A percentile compares a stretch with the other conserved stretches of the same genome.
Conservation (phyloP, 192 early-diverging fungal genomes). For the Podila minutissima region DNA sequence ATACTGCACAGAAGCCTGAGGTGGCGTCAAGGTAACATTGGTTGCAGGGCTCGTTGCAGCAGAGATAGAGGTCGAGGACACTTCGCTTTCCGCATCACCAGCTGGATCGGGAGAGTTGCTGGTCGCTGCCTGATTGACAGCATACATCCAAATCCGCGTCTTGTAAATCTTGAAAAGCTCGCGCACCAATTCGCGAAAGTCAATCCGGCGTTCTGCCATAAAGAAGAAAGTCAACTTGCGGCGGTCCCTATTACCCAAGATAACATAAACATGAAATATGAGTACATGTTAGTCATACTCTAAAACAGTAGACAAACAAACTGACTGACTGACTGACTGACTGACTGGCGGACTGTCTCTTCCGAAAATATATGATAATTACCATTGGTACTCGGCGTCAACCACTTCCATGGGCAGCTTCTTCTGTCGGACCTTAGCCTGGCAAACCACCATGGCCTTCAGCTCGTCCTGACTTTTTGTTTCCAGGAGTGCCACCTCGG, state of each 20-base stretch:
- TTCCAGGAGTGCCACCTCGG: slow-evolving; percentile 83
- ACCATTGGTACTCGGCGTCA: slow-evolving; percentile 99
- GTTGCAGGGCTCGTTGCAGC: too few species aligned
- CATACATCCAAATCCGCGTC: slow-evolving; percentile 96
- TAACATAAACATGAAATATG: too few species aligned
- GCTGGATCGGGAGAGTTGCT: too few species aligned
- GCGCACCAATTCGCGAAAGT: slow-evolving; percentile 95
- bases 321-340: background rate
- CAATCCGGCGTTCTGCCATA: slow-evolving; percentile 91
- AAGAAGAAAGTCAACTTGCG: slow-evolving; percentile 98
- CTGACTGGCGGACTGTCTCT: background rate
- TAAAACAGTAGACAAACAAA: too few species aligned
- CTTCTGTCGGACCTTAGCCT: slow-evolving; percentile 88
- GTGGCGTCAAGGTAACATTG: too few species aligned
- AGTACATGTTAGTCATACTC: too few species aligned
- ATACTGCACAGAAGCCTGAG: too few species aligned
- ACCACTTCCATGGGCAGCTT: slow-evolving; percentile 96
- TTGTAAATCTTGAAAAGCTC: slow-evolving; percentile 98
- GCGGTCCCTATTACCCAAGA: slow-evolving; percentile 73
- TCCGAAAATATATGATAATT: slow-evolving; percentile 5
- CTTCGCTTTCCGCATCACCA: too few species aligned
- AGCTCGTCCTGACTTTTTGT: slow-evolving; percentile 90
- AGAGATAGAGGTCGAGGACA: too few species aligned
- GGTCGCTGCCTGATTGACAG: slow-evolving; percentile 34
- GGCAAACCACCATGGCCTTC: slow-evolving; percentile 88